Evolutionary conservation across 495 filamentous ascomycete genomes (phyloP), one percentile per base, ranked within the genome.

Genomic region (Penicillium manginii): DNA sequence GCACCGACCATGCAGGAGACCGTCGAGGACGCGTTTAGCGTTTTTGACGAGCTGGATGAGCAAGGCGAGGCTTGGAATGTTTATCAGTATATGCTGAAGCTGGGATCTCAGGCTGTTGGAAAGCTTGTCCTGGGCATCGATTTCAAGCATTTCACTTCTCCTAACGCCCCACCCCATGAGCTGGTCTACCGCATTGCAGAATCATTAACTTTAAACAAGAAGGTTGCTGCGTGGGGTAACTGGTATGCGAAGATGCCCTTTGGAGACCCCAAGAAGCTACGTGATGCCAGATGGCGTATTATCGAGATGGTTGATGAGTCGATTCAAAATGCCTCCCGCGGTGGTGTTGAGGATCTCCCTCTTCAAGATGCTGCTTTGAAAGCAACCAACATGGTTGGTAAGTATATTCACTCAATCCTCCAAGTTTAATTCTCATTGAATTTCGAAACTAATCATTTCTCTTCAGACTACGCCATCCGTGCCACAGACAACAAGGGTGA

Each of bases 21-120:
- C 1, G 75, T 74, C 0, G 64, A 76, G 39, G 61, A 71, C 32
- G 43, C 72, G 12, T 83, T 83, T 58, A 61, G 55, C 6, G 77
- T 84, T 2, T 83, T 85, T 23, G 83, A 85, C 62, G 71, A 77
- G 47, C 66, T 84, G 5, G 78, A 82, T 54, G 57, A 70, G 33
- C 60, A 70, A 8, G 73, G 65, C 1, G 73, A 81, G 55, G 74
- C 81, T 0, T 84, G 72, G 71, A 85, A 85, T 56, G 81, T 80
- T 3, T 86, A 84, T 52, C 78, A 77, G 50, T 84, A 80, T 52
- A 85, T 84, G 80, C 55, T 84, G 50, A 85, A 86, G 64, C 73
- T 86, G 1, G 80, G 68, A 4, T 76, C 79, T 3, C 79, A 81
- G 52, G 69, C 75, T 11, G 76, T 84, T 31, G 75, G 77, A 42